Percentiles rank a stretch among this genome's conserved stretches.
phyloP scores from a whole-genome alignment of 1,139 yeast genomes.

The Ogataea hybrid region DNA sequence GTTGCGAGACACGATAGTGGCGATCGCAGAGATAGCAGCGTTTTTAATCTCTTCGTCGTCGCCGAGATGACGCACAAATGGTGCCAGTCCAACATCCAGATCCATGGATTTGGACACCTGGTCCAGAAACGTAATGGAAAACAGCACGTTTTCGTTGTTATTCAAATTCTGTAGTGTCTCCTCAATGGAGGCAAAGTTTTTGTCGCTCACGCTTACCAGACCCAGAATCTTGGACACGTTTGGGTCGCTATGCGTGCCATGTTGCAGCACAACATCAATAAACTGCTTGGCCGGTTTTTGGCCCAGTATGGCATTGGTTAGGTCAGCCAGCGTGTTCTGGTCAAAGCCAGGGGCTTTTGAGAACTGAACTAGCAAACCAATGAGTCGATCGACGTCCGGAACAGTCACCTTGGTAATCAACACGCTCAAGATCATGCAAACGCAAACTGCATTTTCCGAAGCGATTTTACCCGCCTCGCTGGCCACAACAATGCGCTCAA shows the following conservation, averaged over 20 bases:
- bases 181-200: slow-evolving; percentile 34
- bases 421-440: slow-evolving; percentile 16
- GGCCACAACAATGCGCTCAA: slow-evolving; percentile 8
- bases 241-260: slow-evolving; percentile 22
- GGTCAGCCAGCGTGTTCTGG: slow-evolving; percentile 15
- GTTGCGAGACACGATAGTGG: slow-evolving; percentile 45
- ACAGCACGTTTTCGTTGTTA: slow-evolving; percentile 28
- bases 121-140: slow-evolving; percentile 44
- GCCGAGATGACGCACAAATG: slow-evolving; percentile 35
- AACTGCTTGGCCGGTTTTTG: slow-evolving; percentile 14
- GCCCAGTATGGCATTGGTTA: slow-evolving; percentile 18
- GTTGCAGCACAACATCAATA: slow-evolving; percentile 10
- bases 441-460: slow-evolving; percentile 10
- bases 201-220: slow-evolving; percentile 37
- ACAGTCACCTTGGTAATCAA: slow-evolving; percentile 9
- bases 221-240: slow-evolving; percentile 41
- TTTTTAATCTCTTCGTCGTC: slow-evolving; percentile 37
- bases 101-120: slow-evolving; percentile 39
- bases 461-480: slow-evolving; percentile 15
- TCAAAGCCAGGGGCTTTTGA: slow-evolving; percentile 18
- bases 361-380: slow-evolving; percentile 17
- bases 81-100: slow-evolving; percentile 32
- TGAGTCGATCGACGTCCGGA: slow-evolving; percentile 8
- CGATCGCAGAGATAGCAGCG: slow-evolving; percentile 54
- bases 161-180: slow-evolving; percentile 35